Percentiles rank a stretch among this genome's conserved stretches.
These are phyloP conservation scores for Neostapfia colusana DNA, from an alignment of 176 grass and related monocot genomes.

Conservation along the genomic window DNA sequence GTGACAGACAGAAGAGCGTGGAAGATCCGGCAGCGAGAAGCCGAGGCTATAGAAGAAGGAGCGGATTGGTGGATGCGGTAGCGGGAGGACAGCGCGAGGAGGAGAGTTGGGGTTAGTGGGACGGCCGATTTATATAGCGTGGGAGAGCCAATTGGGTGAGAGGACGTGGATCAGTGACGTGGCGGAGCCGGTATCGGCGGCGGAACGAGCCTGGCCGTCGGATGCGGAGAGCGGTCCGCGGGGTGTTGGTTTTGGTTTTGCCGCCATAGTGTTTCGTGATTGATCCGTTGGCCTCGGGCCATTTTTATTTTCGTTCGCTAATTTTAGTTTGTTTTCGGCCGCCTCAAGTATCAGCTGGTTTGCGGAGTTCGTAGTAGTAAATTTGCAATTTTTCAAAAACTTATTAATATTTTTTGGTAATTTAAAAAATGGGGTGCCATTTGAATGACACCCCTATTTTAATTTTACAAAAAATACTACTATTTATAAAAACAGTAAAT, in stretches of 20 bases:
- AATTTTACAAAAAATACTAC: too few relatives aligned
- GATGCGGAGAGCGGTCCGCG: constrained; percentile 2
- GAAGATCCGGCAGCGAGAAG: background rate
- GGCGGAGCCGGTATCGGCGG: background rate
- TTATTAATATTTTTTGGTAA: too few relatives aligned
- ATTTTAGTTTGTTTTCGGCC: background rate
- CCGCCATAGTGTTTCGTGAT: constrained; percentile 33
- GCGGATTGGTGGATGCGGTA: background rate
- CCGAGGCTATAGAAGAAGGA: background rate
- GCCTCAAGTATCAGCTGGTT: background rate
- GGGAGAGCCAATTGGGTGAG: constrained; percentile 18
- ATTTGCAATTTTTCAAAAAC: too few relatives aligned
- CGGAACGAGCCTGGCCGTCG: constrained; percentile 20
- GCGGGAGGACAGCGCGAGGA: background rate
- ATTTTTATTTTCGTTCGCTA: background rate
- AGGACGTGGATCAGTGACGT: constrained; percentile 60
- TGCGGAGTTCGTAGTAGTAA: too few relatives aligned
- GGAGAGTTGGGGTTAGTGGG: background rate
- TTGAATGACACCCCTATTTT: too few relatives aligned
- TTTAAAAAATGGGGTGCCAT: too few relatives aligned
- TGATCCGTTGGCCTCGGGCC: background rate
- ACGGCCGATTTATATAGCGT: constrained; percentile 32
- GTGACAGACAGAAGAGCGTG: too few relatives aligned
- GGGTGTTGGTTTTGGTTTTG: background rate
- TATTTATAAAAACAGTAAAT: too few relatives aligned